A percentile compares a stretch with the other conserved stretches of the same genome.
Evolutionary conservation across 139 green algal species (phyloP).

Genomic region (Dunaliella sp.): DNA sequence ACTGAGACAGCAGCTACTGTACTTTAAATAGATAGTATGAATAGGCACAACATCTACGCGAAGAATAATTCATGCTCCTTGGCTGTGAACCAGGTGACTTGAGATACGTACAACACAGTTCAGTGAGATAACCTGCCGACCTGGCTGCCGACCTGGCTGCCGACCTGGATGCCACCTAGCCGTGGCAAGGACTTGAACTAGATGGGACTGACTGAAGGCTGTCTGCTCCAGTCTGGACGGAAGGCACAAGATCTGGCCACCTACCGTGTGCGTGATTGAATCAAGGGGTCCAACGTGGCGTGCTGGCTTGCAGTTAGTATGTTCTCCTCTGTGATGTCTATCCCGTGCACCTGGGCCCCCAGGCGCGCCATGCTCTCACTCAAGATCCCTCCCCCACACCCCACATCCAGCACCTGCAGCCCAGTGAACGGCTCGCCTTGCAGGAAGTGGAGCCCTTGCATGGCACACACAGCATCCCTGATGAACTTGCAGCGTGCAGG

Average conservation of each 20-base stretch:
- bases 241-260: not conserved
- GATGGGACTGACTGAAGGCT: too few species aligned
- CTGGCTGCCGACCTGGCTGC: too few species aligned
- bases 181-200: too few species aligned
- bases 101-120: too few species aligned
- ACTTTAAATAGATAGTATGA: too few species aligned
- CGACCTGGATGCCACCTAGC: too few species aligned
- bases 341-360: slow-evolving; percentile 63
- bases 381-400: slow-evolving; percentile 87
- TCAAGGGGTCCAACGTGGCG: slow-evolving; percentile 41
- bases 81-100: too few species aligned
- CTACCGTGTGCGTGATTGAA: slow-evolving; percentile 39
- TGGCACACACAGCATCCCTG: slow-evolving; percentile 46
- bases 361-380: slow-evolving; percentile 75
- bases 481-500: slow-evolving; percentile 76
- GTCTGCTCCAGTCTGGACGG: too few species aligned
- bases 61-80: too few species aligned
- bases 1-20: too few species aligned
- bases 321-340: slow-evolving; percentile 60
- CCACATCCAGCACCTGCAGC: slow-evolving; percentile 77
- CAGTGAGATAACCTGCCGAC: too few species aligned
- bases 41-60: too few species aligned
- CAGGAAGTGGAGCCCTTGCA: slow-evolving; percentile 11
- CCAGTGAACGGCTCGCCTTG: slow-evolving; percentile 33
- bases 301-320: slow-evolving; percentile 51